Percentiles rank a stretch among this genome's conserved stretches.
phyloP scores from a whole-genome alignment of 2,329 filamentous ascomycete genomes.

The Neonectria hederae region DNA sequence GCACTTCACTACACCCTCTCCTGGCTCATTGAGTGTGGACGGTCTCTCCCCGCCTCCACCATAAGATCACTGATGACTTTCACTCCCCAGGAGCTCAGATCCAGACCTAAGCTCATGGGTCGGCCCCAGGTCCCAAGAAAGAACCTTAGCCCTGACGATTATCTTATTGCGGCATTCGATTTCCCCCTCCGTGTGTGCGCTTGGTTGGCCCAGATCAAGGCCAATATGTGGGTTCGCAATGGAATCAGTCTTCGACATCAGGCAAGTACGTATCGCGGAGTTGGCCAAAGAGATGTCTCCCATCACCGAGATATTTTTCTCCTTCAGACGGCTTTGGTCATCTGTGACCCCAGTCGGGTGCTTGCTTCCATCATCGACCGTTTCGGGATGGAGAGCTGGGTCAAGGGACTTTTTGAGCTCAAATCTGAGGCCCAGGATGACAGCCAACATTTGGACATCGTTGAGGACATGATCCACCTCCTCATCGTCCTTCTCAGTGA shows the following conservation, averaged over 20 bases:
- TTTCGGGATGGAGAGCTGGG: slow-evolving; percentile 88
- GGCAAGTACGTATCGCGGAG: slow-evolving; percentile 90
- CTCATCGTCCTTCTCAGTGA: slow-evolving; percentile 92
- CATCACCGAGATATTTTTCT: slow-evolving; percentile 96
- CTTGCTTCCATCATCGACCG: slow-evolving; percentile 91
- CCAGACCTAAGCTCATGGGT: slow-evolving; percentile 71
- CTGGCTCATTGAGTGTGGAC: slow-evolving; percentile 92
- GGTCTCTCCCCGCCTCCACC: slow-evolving; percentile 74
- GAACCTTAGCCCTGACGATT: slow-evolving; percentile 74
- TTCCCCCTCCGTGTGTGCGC: slow-evolving; percentile 92
- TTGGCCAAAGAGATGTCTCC: slow-evolving; percentile 88
- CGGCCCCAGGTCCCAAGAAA: slow-evolving; percentile 65
- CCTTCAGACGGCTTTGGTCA: slow-evolving; percentile 87
- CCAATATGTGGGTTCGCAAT: slow-evolving; percentile 98
- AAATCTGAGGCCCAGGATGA: slow-evolving; percentile 84
- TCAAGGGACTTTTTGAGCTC: slow-evolving; percentile 80
- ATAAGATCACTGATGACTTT: slow-evolving; percentile 77
- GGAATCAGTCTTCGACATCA: slow-evolving; percentile 96
- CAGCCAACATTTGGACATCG: slow-evolving; percentile 86
- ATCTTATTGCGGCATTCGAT: slow-evolving; percentile 88
- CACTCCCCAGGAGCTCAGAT: slow-evolving; percentile 73
- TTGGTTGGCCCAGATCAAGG: slow-evolving; percentile 98
- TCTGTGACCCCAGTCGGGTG: slow-evolving; percentile 84
- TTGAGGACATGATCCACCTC: slow-evolving; percentile 95
- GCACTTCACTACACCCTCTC: slow-evolving; percentile 95